phyloP scores from a whole-genome alignment of 805 yeast genomes.

The Yamadazyma scolyti region DNA sequence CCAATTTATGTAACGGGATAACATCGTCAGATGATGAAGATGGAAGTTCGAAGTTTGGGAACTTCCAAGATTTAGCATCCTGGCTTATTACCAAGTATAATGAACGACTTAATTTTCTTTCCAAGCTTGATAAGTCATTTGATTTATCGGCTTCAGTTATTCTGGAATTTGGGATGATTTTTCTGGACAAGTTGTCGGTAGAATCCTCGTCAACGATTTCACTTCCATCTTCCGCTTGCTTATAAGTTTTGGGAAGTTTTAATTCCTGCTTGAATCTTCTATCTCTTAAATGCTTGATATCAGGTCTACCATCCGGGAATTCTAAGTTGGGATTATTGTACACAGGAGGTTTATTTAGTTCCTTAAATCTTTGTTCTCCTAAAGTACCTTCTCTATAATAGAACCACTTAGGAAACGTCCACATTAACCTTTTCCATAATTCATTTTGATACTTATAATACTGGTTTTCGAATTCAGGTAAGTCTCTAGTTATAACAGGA shows the following conservation, averaged over 20 bases:
- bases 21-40: conserved; percentile 23
- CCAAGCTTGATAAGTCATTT: conserved; percentile 65
- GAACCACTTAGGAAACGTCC: conserved; percentile 95
- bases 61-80: conserved; percentile 55
- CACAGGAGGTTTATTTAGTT: conserved; percentile 73
- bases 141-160: conserved; percentile 69
- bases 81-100: conserved; percentile 67
- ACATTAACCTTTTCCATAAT: conserved; percentile 85
- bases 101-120: conserved; percentile 75
- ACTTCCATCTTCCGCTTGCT: conserved; percentile 24
- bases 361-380: conserved; percentile 74
- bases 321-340: conserved; percentile 70
- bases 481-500: conserved; percentile 81
- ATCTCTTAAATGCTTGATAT: conserved; percentile 83
- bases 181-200: conserved; percentile 57
- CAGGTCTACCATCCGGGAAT: conserved; percentile 83
- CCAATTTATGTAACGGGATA: conserved; percentile 61
- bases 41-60: conserved; percentile 61
- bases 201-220: conserved; percentile 31
- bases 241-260: conserved; percentile 65
- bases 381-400: conserved; percentile 89
- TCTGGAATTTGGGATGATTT: conserved; percentile 68
- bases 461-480: conserved; percentile 64
- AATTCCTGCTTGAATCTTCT: conserved; percentile 77
- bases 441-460: conserved; percentile 83